Base-by-base conservation (phyloP, 306 rosid genomes). In the Lupinus albus region DNA sequence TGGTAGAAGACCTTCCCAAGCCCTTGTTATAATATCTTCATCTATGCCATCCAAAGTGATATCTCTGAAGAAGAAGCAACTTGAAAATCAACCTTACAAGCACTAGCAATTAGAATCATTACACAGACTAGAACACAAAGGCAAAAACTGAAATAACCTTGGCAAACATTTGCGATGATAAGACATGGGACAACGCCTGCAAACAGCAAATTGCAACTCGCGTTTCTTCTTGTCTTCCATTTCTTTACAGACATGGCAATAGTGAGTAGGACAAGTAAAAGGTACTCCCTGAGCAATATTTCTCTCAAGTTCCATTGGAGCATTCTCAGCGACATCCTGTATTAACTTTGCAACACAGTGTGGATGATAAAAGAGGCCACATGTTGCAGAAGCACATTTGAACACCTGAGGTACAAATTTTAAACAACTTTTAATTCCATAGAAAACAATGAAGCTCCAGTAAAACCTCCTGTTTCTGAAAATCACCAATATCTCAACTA, bases 121-220 rank as follows among this genome's bases (percentile, higher is more conserved):
- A 54, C 56, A 63, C 36, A 48, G 1, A 55, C 10, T 20, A 49
- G 45, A 36, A 41, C 13, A 39, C 48, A 70, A 45, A 62, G 18
- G 44, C 14, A 71, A 65, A 18, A 28, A 58, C 35, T 17, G 50
- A 63, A 42, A 72, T 50, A 69, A 89, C 97, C 88, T 80, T 41
- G 99, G 99, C 79, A 93, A 78, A 82, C 99, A 93, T 85, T 90
- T 90, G 71, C 89, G 83, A 50, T 93, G 99, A 73, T 90, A 93
- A 6, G 99, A 79, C 74, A 50, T 85, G 48, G 99, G 97, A 74
- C 99, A 93, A 20, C 99, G 99, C 84, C 99, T 80, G 69, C 97
- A 93, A 15, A 93, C 87, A 61, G 99, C 94, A 85, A 93, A 88
- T 66, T 84, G 94, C 28, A 84, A 49, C 25, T 85, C 84, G 12